A percentile compares a stretch with the other conserved stretches of the same genome.
phyloP scores from a whole-genome alignment of 106 monocot species.

The Dendrobium catenatum region DNA sequence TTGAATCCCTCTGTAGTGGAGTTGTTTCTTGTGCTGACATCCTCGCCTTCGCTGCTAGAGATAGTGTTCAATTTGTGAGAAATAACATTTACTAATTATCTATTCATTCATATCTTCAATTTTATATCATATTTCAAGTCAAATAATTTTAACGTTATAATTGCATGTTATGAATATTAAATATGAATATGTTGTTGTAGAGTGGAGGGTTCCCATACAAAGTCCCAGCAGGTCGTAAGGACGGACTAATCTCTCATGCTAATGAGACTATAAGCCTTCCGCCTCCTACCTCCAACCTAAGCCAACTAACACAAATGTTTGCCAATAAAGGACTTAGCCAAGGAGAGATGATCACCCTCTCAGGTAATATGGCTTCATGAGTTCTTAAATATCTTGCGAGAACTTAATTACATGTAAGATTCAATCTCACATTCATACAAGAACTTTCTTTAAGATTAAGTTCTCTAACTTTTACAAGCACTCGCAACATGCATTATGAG shows the following conservation, averaged over 20 bases:
- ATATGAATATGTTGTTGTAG: background rate
- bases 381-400: no score
- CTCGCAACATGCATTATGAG: no score
- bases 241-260: background rate
- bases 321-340: conserved; percentile 15
- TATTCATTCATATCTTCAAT: no score
- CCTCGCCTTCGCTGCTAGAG: conserved; percentile 54
- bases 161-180: background rate
- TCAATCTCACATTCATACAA: no score
- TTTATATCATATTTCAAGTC: background rate
- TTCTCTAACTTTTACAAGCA: no score
- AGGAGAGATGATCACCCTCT: conserved; percentile 28
- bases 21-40: conserved; percentile 66
- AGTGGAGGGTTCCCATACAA: background rate
- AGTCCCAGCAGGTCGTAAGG: conserved; percentile 14
- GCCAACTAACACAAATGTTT: conserved; percentile 23
- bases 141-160: background rate
- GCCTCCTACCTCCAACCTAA: background rate
- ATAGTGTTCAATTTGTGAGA: conserved; percentile 24
- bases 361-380: background rate
- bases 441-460: no score
- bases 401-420: no score
- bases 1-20: conserved; percentile 42
- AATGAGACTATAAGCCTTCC: conserved; percentile 16
- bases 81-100: background rate